phyloP scores from a whole-genome alignment of 2,329 filamentous ascomycete species.

The Diplodia intermedia region DNA sequence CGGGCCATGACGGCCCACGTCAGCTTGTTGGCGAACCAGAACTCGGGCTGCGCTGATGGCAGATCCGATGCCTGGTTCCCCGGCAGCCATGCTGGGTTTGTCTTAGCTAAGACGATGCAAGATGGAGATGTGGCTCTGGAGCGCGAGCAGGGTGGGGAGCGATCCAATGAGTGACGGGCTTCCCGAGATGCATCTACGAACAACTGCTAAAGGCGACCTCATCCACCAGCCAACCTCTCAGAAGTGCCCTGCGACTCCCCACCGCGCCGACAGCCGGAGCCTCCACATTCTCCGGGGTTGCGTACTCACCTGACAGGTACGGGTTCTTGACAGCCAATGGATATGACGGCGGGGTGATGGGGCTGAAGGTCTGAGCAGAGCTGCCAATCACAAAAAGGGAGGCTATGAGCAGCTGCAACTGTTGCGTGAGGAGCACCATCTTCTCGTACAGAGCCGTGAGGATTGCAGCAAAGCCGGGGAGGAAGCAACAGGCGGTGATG shows the following conservation, averaged over 20 bases:
- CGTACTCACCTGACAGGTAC: slow-evolving; percentile 47
- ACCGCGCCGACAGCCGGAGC: slow-evolving; percentile 1
- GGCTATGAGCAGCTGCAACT: slow-evolving; percentile 18
- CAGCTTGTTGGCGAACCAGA: slow-evolving; percentile 53
- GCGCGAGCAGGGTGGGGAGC: slow-evolving; percentile 17
- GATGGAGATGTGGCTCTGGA: slow-evolving; percentile 28
- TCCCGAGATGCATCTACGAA: slow-evolving; percentile 27
- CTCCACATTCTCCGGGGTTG: background rate
- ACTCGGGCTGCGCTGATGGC: slow-evolving; percentile 50
- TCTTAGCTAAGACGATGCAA: slow-evolving; percentile 30
- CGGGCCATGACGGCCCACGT: slow-evolving; percentile 53
- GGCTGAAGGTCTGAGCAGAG: slow-evolving; percentile 36
- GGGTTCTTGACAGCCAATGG: slow-evolving; percentile 54
- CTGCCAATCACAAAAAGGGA: slow-evolving; percentile 22
- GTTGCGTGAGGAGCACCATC: slow-evolving; percentile 22
- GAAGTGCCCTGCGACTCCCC: background rate
- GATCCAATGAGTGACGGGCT: slow-evolving; percentile 18
- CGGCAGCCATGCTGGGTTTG: slow-evolving; percentile 50
- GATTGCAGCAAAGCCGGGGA: slow-evolving; percentile 20
- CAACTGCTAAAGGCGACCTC: slow-evolving; percentile 16
- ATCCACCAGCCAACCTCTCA: background rate
- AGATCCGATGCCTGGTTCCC: slow-evolving; percentile 48
- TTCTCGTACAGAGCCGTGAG: slow-evolving; percentile 21
- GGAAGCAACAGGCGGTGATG: slow-evolving; percentile 25
- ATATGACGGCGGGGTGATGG: slow-evolving; percentile 51